Conservation (phyloP, 2,329 filamentous ascomycete genomes). For the Cercospora sp. region DNA sequence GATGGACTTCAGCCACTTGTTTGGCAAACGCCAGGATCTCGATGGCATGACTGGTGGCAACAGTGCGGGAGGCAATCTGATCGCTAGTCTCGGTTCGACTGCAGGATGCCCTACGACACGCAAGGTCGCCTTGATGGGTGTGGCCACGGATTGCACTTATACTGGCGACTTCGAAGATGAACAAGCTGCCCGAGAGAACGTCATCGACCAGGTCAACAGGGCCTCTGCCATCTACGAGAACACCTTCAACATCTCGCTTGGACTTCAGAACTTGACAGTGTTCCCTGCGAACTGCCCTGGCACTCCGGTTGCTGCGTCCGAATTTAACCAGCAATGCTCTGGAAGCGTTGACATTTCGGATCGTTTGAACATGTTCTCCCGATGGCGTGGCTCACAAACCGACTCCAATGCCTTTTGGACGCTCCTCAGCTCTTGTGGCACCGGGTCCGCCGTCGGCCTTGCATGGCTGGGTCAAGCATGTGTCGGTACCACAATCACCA, state of each 20-base stretch:
- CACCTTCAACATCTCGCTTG: constrained; percentile 92
- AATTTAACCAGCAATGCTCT: constrained; percentile 81
- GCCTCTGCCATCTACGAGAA: constrained; percentile 86
- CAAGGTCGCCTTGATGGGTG: constrained; percentile 85
- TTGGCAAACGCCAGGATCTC: constrained; percentile 63
- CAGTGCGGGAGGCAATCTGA: constrained; percentile 75
- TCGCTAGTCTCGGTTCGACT: constrained; percentile 74
- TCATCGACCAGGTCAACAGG: constrained; percentile 80
- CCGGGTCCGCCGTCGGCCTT: constrained; percentile 80
- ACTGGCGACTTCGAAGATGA: constrained; percentile 68
- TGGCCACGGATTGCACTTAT: constrained; percentile 92
- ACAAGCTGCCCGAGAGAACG: constrained; percentile 66
- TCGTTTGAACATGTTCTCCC: constrained; percentile 82
- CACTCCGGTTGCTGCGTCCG: constrained; percentile 63
- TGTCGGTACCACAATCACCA: constrained; percentile 53
- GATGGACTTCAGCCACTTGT: constrained; percentile 64
- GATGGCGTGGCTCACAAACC: constrained; percentile 74
- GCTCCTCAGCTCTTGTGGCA: constrained; percentile 77
- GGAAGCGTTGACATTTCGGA: constrained; percentile 64
- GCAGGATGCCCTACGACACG: constrained; percentile 85
- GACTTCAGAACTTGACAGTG: constrained; percentile 80
- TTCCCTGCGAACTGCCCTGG: constrained; percentile 73
- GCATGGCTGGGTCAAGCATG: constrained; percentile 93
- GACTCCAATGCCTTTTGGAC: constrained; percentile 95
- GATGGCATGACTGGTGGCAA: constrained; percentile 72